A percentile compares a stretch with the other conserved stretches of the same genome.
Conservation (phyloP, 2,329 filamentous ascomycete genomes). For the Sclerotinia glacialis region DNA sequence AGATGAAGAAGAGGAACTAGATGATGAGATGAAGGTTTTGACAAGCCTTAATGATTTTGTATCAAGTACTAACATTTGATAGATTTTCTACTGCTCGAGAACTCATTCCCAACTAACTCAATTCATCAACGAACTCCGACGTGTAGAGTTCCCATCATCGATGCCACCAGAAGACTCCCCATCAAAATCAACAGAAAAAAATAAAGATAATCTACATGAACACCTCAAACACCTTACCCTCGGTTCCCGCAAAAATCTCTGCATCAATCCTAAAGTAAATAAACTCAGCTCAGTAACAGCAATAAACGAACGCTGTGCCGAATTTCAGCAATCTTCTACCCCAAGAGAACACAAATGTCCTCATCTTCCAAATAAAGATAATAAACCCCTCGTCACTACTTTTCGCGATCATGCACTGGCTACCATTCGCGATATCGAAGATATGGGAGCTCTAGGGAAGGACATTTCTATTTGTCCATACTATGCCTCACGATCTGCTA, state of each 20-base stretch:
- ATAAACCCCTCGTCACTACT: slow-evolving; percentile 66
- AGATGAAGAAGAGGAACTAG: slow-evolving; percentile 49
- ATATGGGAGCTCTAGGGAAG: slow-evolving; percentile 75
- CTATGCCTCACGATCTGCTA: slow-evolving; percentile 84
- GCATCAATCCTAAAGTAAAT: slow-evolving; percentile 82
- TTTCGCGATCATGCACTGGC: slow-evolving; percentile 86
- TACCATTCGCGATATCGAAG: slow-evolving; percentile 88
- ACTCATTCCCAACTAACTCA: slow-evolving; percentile 73
- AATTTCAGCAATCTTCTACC: slow-evolving; percentile 72
- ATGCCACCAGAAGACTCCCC: slow-evolving; percentile 44
- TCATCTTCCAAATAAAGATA: slow-evolving; percentile 76
- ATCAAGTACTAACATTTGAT: slow-evolving; percentile 19
- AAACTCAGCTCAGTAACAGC: slow-evolving; percentile 68
- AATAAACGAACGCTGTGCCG: slow-evolving; percentile 90
- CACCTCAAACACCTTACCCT: slow-evolving; percentile 64
- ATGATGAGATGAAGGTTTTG: slow-evolving; percentile 55
- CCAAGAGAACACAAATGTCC: slow-evolving; percentile 66
- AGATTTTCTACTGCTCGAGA: slow-evolving; percentile 68
- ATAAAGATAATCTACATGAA: slow-evolving; percentile 44
- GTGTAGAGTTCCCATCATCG: slow-evolving; percentile 61
- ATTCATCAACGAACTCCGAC: slow-evolving; percentile 64
- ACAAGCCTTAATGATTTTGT: neutral
- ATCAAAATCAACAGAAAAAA: slow-evolving; percentile 29
- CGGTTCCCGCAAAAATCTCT: slow-evolving; percentile 68
- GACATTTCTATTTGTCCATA: slow-evolving; percentile 85